Evolutionary conservation across 202 grass and related monocot species (phyloP).

Genomic region (Panicum virgatum): DNA sequence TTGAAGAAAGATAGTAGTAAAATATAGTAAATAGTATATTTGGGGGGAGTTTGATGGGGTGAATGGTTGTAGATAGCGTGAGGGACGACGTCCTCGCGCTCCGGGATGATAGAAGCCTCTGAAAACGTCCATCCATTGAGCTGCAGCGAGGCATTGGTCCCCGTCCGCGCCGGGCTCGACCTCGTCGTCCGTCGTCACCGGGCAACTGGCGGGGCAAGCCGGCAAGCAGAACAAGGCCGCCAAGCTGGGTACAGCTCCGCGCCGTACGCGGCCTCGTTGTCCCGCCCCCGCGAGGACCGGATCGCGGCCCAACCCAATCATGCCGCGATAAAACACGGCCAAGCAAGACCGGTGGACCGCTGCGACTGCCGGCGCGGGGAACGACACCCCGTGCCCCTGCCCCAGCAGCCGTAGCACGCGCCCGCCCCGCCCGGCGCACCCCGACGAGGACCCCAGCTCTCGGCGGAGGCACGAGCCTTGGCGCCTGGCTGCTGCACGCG

Average conservation of each 20-base stretch:
- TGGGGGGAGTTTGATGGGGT: no score
- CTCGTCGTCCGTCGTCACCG: not conserved
- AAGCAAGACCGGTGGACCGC: constrained; percentile 14
- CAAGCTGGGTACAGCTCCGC: constrained; percentile 5
- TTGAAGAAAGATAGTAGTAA: no score
- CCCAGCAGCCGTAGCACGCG: constrained; percentile 38
- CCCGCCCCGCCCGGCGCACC: not conserved
- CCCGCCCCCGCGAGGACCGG: not conserved
- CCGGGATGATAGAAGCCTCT: not conserved
- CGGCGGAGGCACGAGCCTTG: constrained; percentile 12
- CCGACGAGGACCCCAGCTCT: not conserved
- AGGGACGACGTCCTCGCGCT: not conserved
- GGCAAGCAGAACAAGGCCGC: not conserved
- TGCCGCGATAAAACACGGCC: constrained; percentile 5
- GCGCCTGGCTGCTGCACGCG: not conserved
- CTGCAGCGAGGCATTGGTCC: not conserved
- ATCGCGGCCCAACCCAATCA: constrained; percentile 30
- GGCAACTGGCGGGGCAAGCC: not conserved
- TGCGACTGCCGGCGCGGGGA: constrained; percentile 15
- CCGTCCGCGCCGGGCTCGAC: not conserved
- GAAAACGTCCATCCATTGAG: not conserved
- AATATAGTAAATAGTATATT: no score
- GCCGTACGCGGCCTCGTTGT: constrained; percentile 25
- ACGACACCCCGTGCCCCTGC: constrained; percentile 37
- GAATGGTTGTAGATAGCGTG: no score